Percentiles rank a stretch among this genome's conserved stretches.
Conservation (phyloP, 805 yeast species). For the Candida broadrunensis region DNA sequence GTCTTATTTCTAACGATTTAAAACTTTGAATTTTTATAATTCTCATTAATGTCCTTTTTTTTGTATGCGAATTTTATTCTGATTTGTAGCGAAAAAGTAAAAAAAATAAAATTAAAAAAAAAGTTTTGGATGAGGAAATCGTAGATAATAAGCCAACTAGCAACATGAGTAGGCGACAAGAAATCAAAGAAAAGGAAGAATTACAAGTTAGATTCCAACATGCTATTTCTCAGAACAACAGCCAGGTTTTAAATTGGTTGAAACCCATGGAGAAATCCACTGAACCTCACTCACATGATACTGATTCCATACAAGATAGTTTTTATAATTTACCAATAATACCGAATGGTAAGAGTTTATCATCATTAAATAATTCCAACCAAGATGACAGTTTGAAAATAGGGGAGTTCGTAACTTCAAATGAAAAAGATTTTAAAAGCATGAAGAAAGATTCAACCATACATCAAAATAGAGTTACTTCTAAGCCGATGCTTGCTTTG, state of each 20-base stretch:
- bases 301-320: slow-evolving; percentile 5
- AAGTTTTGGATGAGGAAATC: too few relatives aligned
- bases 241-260: slow-evolving; percentile 40
- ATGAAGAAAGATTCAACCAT: not conserved
- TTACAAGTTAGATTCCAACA: slow-evolving; percentile 47
- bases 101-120: too few relatives aligned
- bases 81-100: too few relatives aligned
- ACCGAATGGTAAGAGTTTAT: slow-evolving; percentile 28
- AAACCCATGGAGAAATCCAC: slow-evolving; percentile 6
- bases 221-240: slow-evolving; percentile 35
- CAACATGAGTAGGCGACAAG: slow-evolving; percentile 33
- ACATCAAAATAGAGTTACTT: slow-evolving; percentile 8
- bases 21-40: too few relatives aligned
- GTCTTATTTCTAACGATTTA: too few relatives aligned
- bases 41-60: too few relatives aligned
- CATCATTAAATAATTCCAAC: slow-evolving; percentile 2
- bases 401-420: not conserved
- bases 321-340: slow-evolving; percentile 36
- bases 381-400: not conserved
- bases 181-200: slow-evolving; percentile 45
- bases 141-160: too few relatives aligned
- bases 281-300: not conserved
- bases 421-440: not conserved
- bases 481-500: slow-evolving; percentile 36
- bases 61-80: too few relatives aligned